Conservation (phyloP, 768 basidiomycete species). For the Lepiota venenata region DNA sequence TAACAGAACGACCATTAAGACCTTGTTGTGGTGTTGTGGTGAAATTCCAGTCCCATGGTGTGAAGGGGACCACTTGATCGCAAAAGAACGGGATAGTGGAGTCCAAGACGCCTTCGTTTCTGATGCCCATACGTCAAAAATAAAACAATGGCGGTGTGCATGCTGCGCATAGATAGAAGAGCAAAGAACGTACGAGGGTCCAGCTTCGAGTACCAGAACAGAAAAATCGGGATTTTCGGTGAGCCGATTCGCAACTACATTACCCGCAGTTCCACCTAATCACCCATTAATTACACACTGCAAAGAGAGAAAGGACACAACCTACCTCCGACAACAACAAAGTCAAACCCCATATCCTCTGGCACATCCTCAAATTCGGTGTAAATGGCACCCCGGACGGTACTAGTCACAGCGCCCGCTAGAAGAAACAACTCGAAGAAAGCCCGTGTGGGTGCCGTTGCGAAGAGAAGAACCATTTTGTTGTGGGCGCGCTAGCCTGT, state of each 20-base stretch:
- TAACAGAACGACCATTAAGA: constrained; percentile 21
- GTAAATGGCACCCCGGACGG: constrained; percentile 7
- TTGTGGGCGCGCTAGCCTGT: too few relatives aligned
- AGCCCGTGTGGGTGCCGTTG: too few relatives aligned
- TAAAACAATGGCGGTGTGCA: too few relatives aligned
- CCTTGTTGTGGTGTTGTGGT: constrained; percentile 29
- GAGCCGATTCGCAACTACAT: constrained; percentile 6
- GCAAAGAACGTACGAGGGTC: constrained; percentile 14
- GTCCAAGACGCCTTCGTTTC: constrained; percentile 8
- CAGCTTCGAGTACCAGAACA: constrained; percentile 10
- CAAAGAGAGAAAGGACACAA: neutral
- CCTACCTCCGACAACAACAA: constrained; percentile 23
- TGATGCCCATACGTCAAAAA: neutral
- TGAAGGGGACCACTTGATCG: constrained; percentile 8
- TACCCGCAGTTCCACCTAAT: constrained; percentile 17
- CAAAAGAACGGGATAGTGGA: constrained; percentile 12
- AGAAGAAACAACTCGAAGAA: too few relatives aligned
- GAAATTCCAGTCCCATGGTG: constrained; percentile 31
- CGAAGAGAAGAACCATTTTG: too few relatives aligned
- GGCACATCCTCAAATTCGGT: constrained; percentile 13
- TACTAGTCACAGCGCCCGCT: too few relatives aligned
- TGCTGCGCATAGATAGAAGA: too few relatives aligned
- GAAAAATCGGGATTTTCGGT: constrained; percentile 3
- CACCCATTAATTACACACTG: neutral
- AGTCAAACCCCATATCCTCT: constrained; percentile 15